Evolutionary conservation across 2,329 filamentous ascomycete genomes (phyloP).

Genomic region (Cladosporium phlei): DNA sequence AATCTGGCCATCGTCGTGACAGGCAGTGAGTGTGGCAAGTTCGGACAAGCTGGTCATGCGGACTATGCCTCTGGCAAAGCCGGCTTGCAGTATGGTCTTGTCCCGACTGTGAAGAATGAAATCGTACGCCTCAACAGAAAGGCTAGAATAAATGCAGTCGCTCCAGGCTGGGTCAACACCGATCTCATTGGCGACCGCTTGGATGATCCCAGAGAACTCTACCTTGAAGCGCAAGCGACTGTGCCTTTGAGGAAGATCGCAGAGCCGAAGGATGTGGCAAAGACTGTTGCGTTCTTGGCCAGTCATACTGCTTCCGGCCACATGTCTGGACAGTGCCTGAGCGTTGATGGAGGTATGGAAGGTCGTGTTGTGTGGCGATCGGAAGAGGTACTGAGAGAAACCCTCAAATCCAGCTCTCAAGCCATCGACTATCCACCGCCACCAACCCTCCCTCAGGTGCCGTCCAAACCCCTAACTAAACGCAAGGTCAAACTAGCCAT

Average conservation of each 20-base stretch:
- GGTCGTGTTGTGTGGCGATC: constrained; percentile 47
- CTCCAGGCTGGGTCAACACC: constrained; percentile 47
- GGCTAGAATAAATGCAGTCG: constrained; percentile 51
- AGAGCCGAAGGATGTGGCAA: constrained; percentile 46
- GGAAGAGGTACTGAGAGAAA: constrained; percentile 33
- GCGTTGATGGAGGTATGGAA: constrained; percentile 50
- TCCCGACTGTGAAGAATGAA: constrained; percentile 52
- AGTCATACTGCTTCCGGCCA: constrained; percentile 50
- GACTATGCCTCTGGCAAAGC: constrained; percentile 51
- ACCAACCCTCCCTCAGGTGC: constrained; percentile 5
- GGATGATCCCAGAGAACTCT: constrained; percentile 48
- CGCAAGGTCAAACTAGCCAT: constrained; percentile 38
- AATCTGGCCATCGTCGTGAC: constrained; percentile 52
- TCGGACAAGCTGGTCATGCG: constrained; percentile 47
- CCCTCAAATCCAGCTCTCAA: neutral
- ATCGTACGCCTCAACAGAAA: constrained; percentile 48
- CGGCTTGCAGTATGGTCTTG: constrained; percentile 50
- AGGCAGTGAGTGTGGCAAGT: constrained; percentile 49
- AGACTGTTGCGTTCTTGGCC: constrained; percentile 47
- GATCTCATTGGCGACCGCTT: constrained; percentile 45
- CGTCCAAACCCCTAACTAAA: constrained; percentile 14
- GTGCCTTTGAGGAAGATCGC: constrained; percentile 46
- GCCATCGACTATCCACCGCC: neutral
- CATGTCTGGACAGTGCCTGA: constrained; percentile 51
- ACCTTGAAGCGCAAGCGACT: constrained; percentile 47